Evolutionary conservation across 2,329 filamentous ascomycete species (phyloP).

Genomic region (Trichophyton verrucosum): DNA sequence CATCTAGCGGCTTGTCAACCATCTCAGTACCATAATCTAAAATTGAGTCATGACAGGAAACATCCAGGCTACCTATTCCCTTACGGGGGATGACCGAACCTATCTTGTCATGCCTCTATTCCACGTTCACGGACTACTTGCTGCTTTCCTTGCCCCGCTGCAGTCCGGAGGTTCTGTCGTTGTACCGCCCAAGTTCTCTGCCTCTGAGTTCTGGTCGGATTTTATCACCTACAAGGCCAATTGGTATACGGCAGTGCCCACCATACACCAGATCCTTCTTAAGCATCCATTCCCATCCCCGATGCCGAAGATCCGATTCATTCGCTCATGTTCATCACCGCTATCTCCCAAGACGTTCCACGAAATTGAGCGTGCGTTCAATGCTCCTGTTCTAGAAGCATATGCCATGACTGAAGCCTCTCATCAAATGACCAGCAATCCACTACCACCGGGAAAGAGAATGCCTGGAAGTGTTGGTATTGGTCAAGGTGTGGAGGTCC

Average conservation of each 20-base stretch:
- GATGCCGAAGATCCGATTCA: slow-evolving; percentile 65
- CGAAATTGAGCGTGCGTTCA: slow-evolving; percentile 61
- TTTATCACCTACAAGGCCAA: slow-evolving; percentile 63
- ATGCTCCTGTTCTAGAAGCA: slow-evolving; percentile 72
- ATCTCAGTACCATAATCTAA: slow-evolving; percentile 3
- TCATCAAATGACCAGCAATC: slow-evolving; percentile 42
- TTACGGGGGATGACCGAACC: slow-evolving; percentile 60
- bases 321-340: slow-evolving; percentile 75
- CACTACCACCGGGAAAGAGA: slow-evolving; percentile 56
- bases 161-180: slow-evolving; percentile 65
- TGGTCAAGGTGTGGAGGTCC: slow-evolving; percentile 70
- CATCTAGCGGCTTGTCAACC: background rate
- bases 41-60: slow-evolving; percentile 42
- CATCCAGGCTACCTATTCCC: slow-evolving; percentile 63
- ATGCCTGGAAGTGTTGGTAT: slow-evolving; percentile 73
- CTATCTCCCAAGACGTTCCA: slow-evolving; percentile 71
- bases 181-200: slow-evolving; percentile 68
- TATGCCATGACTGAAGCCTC: slow-evolving; percentile 90
- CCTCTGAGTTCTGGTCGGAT: slow-evolving; percentile 69
- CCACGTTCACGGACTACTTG: slow-evolving; percentile 79
- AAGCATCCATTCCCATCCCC: slow-evolving; percentile 57
- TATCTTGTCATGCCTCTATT: slow-evolving; percentile 86
- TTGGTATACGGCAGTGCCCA: slow-evolving; percentile 90
- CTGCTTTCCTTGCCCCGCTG: slow-evolving; percentile 66
- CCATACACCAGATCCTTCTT: slow-evolving; percentile 80